Evolutionary conservation across 176 grass and related monocot genomes (phyloP).

Genomic region (Oryza rufipogon): DNA sequence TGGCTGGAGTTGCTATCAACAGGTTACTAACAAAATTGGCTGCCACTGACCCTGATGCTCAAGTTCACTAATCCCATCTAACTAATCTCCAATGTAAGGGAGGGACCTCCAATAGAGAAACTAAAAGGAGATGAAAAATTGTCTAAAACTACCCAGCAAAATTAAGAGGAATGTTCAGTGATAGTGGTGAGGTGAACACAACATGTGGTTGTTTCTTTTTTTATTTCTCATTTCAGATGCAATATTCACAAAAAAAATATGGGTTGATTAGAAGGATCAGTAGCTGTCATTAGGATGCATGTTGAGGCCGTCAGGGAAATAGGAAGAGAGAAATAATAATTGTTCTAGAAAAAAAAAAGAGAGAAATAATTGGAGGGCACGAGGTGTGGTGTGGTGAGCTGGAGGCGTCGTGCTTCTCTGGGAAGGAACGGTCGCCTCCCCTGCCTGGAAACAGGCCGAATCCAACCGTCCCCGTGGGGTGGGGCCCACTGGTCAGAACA

Average conservation of each 20-base stretch:
- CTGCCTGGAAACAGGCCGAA: conserved; percentile 39
- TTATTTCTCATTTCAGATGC: neutral
- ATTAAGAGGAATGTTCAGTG: neutral
- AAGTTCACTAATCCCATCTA: neutral
- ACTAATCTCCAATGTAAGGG: neutral
- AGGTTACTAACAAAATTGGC: neutral
- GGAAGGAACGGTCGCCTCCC: neutral
- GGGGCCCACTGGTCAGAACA: conserved; percentile 20
- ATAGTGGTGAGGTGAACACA: neutral
- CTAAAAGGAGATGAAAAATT: neutral
- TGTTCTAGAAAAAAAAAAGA: too few species aligned
- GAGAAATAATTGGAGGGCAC: conserved; percentile 44
- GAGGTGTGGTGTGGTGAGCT: conserved; percentile 18
- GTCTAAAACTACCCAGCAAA: neutral
- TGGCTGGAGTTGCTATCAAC: conserved; percentile 16
- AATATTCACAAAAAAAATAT: neutral
- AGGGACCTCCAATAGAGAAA: neutral
- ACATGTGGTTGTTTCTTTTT: neutral
- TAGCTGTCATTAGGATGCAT: neutral
- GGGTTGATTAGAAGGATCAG: neutral
- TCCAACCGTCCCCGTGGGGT: conserved; percentile 16
- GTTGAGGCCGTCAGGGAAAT: neutral
- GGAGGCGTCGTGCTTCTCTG: conserved; percentile 7
- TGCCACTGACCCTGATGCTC: neutral
- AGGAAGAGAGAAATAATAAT: neutral